These are phyloP conservation scores for Schizonepeta tenuifolia DNA, from an alignment of 257 asterid species.

Conservation along the genomic window DNA sequence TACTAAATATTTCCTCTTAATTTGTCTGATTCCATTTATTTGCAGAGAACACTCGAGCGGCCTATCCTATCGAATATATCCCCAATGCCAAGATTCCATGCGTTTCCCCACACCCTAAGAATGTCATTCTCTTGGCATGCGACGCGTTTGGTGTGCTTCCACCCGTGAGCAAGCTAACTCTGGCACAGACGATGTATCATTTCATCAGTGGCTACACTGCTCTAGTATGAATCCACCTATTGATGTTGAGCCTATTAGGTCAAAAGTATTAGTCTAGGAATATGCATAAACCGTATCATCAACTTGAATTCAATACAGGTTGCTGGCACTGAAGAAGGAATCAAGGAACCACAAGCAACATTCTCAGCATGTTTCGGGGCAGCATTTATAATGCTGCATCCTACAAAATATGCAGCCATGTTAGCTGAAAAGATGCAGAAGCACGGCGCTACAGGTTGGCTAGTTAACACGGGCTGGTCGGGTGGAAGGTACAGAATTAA, in stretches of 20 bases:
- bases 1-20: background rate
- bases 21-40: background rate
- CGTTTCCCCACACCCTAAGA: conserved; percentile 90
- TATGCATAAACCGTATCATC: background rate
- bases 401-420: conserved; percentile 96
- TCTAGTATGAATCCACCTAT: conserved; percentile 49
- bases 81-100: conserved; percentile 97
- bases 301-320: conserved; percentile 52
- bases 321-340: conserved; percentile 98
- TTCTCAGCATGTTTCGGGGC: conserved; percentile 99
- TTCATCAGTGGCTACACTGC: conserved; percentile 99
- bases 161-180: conserved; percentile 91
- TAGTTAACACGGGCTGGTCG: conserved; percentile 99
- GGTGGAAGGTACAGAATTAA: conserved; percentile 76
- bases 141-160: conserved; percentile 99
- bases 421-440: conserved; percentile 83
- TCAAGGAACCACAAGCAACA: conserved; percentile 96
- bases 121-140: conserved; percentile 88
- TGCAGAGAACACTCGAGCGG: conserved; percentile 96
- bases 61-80: conserved; percentile 94
- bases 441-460: conserved; percentile 99
- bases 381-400: conserved; percentile 96
- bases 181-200: conserved; percentile 97
- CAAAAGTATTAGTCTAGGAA: background rate
- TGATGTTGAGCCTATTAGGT: background rate